Evolutionary conservation across 176 grass and related monocot genomes (phyloP), one percentile per base, ranked within the genome.

Genomic region (Alloteropsis semialata): DNA sequence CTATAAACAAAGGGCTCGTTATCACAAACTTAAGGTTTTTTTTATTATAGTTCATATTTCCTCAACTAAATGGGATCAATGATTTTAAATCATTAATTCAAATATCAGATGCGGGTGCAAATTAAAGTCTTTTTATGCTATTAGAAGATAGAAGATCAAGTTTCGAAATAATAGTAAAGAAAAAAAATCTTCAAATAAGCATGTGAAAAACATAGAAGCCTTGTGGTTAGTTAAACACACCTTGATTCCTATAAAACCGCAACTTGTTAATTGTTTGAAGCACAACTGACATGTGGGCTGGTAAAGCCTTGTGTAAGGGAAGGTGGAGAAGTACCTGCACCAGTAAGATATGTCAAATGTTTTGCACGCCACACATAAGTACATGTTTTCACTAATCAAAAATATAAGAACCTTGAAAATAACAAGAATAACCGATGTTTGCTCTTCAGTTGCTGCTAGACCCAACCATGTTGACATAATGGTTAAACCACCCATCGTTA

Each of bases 211-310:
- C 6, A 62, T 49, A 62, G 43, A 82, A 83, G 41, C 42, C 60
- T 51, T 42, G 12, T 48, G 21, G 17, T 42, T 73, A 62, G 53
- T 48, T 78, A 39, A 78, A 88, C 91, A 93, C 76, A 96, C 96
- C 96, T 93, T 94, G 94, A 65, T 83, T 85, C 84, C 85, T 91
- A 90, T 99, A 99, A 93, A 99, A 99, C 34, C 93, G 82, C 87
- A 99, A 90, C 69, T 77, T 93, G 51, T 96, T 99, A 63, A 99
- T 90, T 75, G 91, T 89, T 88, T 91, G 96, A 76, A 99, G 73
- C 48, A 89, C 87, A 71, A 41, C 75, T 76, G 96, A 96, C 82
- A 99, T 96, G 33, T 93, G 91, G 44, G 63, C 67, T 60, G 96
- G 92, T 74, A 93, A 80, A 87, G 96, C 93, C 91, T 92, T 99